Evolutionary conservation across 139 green algal genomes (phyloP), one percentile per base, ranked within the genome.

Genomic region (Mesotaenium endlicherianum): DNA sequence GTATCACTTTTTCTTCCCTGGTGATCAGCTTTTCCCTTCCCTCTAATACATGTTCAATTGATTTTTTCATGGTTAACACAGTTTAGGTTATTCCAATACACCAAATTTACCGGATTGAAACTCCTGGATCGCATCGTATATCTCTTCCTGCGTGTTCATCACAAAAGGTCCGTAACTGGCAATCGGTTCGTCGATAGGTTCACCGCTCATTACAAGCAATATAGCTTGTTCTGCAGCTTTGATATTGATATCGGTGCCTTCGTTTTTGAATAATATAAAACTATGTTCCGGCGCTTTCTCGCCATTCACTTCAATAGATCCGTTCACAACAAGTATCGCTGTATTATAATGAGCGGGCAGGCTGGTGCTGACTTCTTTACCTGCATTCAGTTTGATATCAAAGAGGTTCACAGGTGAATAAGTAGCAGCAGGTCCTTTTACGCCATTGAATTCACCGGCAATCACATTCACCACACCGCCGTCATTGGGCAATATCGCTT

Each of bases 141-240:
- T 82, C 47, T 90, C 80, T 55, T 90, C 40, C 50, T 85, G 71
- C 1, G 86, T 88, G 80, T 87, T 90, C 86, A 90, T 90, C 64
- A 90, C 86, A 47, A 90, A 87, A 8, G 86, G 86, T 5, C 86
- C 86, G 2, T 85, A 67, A 67, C 38, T 34, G 14, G 87, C 86
- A 50, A 90, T 87, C 14, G 86, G 86, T 76, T 90, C 86, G 70
- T 83, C 55, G 41, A 90, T 81, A 3, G 86, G 86, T 67, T 83
- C 40, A 16, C 80, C 86, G 1, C 26, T 74, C 26, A 90, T 49
- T 1, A 90, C 38, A 57, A 90, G n/a, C 38, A 90, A 34, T 72
- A 57, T 11, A 57, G 47, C 47, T 26, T 57, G 8, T 57, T 57
- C 47, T 57, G 11, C 8, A 26, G 47, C 47, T 57, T 57, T 11